Evolutionary conservation across 768 basidiomycete genomes (phyloP).

Genomic region (Hydnomerulius pinastri): DNA sequence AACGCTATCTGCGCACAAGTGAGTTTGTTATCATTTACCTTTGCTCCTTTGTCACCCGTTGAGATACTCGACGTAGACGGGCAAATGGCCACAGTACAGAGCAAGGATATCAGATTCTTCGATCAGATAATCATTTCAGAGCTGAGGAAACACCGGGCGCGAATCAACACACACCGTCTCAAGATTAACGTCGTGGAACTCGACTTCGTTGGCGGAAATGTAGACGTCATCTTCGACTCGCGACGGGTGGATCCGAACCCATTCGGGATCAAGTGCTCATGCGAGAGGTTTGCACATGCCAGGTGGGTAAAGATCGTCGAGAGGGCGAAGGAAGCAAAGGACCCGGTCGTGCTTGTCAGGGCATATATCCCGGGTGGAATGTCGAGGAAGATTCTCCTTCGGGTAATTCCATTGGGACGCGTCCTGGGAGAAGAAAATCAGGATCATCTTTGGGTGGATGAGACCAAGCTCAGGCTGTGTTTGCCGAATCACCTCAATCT

Average conservation of each 20-base stretch:
- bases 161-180: slow-evolving; percentile 11
- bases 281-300: slow-evolving; percentile 22
- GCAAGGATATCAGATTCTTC: slow-evolving; percentile 29
- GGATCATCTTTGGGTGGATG: slow-evolving; percentile 1
- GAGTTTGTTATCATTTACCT: neutral
- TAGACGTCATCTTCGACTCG: slow-evolving; percentile 20
- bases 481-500: slow-evolving; percentile 19
- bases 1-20: slow-evolving; percentile 21
- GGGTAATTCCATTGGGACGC: slow-evolving; percentile 22
- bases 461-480: slow-evolving; percentile 3
- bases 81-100: slow-evolving; percentile 23
- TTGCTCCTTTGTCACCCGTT: neutral
- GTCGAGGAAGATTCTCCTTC: slow-evolving; percentile 29
- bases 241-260: slow-evolving; percentile 21
- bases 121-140: slow-evolving; percentile 28
- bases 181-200: slow-evolving; percentile 28
- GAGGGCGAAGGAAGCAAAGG: slow-evolving; percentile 11
- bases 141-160: slow-evolving; percentile 17
- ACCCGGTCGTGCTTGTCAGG: slow-evolving; percentile 23
- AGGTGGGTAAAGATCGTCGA: slow-evolving; percentile 27
- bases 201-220: slow-evolving; percentile 18
- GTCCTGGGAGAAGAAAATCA: slow-evolving; percentile 9
- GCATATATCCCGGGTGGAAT: slow-evolving; percentile 29
- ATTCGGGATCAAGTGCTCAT: slow-evolving; percentile 25
- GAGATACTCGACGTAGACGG: slow-evolving; percentile 13